Evolutionary conservation across 176 grass and related monocot species (phyloP).

Genomic region (Lolium perenne): DNA sequence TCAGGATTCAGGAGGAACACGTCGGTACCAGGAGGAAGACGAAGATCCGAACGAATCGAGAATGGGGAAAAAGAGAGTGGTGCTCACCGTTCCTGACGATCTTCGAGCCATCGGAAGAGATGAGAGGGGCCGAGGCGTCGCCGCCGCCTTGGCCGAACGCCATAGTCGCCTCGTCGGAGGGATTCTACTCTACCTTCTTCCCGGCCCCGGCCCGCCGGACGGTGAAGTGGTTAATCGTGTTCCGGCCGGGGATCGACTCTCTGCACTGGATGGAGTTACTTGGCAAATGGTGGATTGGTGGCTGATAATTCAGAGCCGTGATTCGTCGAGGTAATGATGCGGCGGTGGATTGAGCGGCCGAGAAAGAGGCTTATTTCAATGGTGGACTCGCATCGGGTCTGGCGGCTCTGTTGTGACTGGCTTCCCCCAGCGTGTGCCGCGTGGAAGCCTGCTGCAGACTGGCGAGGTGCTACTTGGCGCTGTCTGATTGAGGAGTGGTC

Average conservation of each 20-base stretch:
- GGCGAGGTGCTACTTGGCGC: conserved; percentile 14
- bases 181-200: neutral
- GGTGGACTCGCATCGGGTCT: neutral
- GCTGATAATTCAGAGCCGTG: neutral
- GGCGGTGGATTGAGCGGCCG: neutral
- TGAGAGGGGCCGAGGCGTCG: conserved; percentile 43
- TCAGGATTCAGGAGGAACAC: neutral
- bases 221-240: neutral
- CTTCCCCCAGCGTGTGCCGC: neutral
- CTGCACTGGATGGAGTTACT: neutral
- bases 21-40: neutral
- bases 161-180: conserved; percentile 26
- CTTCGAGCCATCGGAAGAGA: conserved; percentile 28
- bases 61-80: neutral
- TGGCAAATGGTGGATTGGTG: neutral
- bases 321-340: neutral
- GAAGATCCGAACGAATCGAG: neutral
- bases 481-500: neutral
- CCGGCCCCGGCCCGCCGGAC: neutral
- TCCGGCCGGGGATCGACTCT: neutral
- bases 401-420: conserved; percentile 3
- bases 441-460: neutral
- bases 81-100: conserved; percentile 46
- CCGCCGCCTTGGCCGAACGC: conserved; percentile 42
- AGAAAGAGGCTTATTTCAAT: neutral